These are phyloP conservation scores for Cryptococcus sp. DNA, from an alignment of 1,284 basidiomycete genomes.

Conservation along the genomic window DNA sequence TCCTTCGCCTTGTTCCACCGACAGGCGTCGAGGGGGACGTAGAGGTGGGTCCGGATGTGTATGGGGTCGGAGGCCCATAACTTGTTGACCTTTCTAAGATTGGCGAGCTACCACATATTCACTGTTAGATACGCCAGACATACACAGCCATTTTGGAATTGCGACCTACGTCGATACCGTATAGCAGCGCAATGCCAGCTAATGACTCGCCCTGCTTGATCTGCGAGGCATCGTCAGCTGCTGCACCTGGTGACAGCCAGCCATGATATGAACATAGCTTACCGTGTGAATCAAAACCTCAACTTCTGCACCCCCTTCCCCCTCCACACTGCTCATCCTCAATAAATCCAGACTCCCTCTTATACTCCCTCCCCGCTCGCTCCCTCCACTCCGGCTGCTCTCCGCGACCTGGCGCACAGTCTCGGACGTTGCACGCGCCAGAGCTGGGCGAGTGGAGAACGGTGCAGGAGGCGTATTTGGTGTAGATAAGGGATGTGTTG, in stretches of 20 bases:
- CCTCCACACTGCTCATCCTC: conserved; percentile 24
- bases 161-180: background rate
- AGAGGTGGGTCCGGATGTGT: conserved; percentile 73
- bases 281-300: conserved; percentile 53
- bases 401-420: conserved; percentile 43
- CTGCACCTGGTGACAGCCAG: background rate
- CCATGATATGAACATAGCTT: conserved; percentile 6
- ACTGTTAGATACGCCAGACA: background rate
- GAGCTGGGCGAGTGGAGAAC: conserved; percentile 30
- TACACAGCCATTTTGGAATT: background rate
- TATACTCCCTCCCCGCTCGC: conserved; percentile 22
- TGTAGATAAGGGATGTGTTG: conserved; percentile 7
- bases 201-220: conserved; percentile 70
- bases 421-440: conserved; percentile 40
- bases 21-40: conserved; percentile 63
- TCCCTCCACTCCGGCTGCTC: conserved; percentile 31
- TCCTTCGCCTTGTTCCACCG: conserved; percentile 42
- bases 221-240: conserved; percentile 42
- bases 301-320: conserved; percentile 27
- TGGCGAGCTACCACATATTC: conserved; percentile 52
- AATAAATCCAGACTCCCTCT: conserved; percentile 36
- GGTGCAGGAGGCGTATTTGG: conserved; percentile 10
- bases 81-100: conserved; percentile 80
- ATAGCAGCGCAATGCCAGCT: conserved; percentile 77
- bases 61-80: conserved; percentile 87